Percentiles rank a stretch among this genome's conserved stretches.
Conservation (phyloP, 148 eudicot species). For the Camellia sinensis region DNA sequence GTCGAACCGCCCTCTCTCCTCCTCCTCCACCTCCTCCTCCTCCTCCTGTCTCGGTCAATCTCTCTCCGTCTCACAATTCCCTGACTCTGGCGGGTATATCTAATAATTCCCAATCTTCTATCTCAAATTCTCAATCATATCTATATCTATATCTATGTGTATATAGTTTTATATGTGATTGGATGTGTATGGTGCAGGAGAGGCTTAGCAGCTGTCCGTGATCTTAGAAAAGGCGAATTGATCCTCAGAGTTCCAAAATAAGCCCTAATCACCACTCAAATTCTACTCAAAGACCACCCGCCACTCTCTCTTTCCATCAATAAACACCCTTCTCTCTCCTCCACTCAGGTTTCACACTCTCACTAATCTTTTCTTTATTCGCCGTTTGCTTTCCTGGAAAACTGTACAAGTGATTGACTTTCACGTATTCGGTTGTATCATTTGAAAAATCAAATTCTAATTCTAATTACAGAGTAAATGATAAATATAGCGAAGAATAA, state of each 20-base stretch:
- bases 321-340: conserved; percentile 48
- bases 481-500: not conserved
- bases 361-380: not conserved
- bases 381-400: not conserved
- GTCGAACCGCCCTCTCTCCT: not conserved
- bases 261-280: conserved; percentile 57
- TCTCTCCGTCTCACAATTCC: conserved; percentile 58
- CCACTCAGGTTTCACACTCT: conserved; percentile 57
- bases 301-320: conserved; percentile 37
- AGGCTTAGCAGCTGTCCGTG: conserved; percentile 81
- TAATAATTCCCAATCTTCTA: not conserved
- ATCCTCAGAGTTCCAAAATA: conserved; percentile 75
- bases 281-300: conserved; percentile 47
- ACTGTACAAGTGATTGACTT: not conserved
- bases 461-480: not conserved
- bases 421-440: not conserved
- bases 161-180: not conserved
- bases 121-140: not conserved
- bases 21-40: not conserved
- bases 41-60: conserved; percentile 56
- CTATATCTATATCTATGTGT: not conserved
- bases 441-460: too few species aligned
- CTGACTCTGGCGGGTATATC: conserved; percentile 71
- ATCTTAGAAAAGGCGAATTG: conserved; percentile 71
- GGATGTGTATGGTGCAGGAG: conserved; percentile 46